phyloP scores from a whole-genome alignment of 805 yeast species.

The Yueomyces sinensis region DNA sequence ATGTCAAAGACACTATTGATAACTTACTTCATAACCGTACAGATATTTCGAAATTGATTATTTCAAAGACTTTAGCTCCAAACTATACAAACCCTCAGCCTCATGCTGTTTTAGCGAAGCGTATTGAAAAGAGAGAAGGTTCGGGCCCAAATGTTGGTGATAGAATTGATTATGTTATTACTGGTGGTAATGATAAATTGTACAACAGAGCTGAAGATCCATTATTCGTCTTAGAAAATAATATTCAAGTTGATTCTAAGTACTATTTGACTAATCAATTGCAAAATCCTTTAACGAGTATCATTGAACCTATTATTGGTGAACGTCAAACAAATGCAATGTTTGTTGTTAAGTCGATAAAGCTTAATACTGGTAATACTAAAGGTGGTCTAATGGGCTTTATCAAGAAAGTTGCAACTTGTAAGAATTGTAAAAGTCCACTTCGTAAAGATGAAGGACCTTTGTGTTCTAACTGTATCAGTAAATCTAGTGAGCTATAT shows the following conservation, averaged over 20 bases:
- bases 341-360: slow-evolving; percentile 40
- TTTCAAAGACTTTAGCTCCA: slow-evolving; percentile 82
- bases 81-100: slow-evolving; percentile 97
- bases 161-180: slow-evolving; percentile 93
- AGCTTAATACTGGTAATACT: slow-evolving; percentile 37
- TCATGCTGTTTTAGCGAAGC: slow-evolving; percentile 88
- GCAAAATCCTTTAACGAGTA: slow-evolving; percentile 83
- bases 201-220: slow-evolving; percentile 98
- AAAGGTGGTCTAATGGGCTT: slow-evolving; percentile 87
- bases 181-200: slow-evolving; percentile 68
- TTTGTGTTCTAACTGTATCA: slow-evolving; percentile 66
- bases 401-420: slow-evolving; percentile 76
- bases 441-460: slow-evolving; percentile 55
- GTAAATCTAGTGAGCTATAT: slow-evolving; percentile 63
- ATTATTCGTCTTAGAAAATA: slow-evolving; percentile 78
- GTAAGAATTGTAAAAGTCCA: slow-evolving; percentile 82
- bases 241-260: slow-evolving; percentile 86
- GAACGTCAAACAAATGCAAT: slow-evolving; percentile 69
- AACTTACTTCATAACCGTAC: slow-evolving; percentile 82
- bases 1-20: slow-evolving; percentile 77
- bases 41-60: slow-evolving; percentile 86
- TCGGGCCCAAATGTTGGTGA: slow-evolving; percentile 96
- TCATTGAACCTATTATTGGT: slow-evolving; percentile 90
- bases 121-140: slow-evolving; percentile 96
- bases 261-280: slow-evolving; percentile 89